Percentiles rank a stretch among this genome's conserved stretches.
phyloP scores from a whole-genome alignment of 176 grass and related monocot genomes.

The Dactylis glomerata region DNA sequence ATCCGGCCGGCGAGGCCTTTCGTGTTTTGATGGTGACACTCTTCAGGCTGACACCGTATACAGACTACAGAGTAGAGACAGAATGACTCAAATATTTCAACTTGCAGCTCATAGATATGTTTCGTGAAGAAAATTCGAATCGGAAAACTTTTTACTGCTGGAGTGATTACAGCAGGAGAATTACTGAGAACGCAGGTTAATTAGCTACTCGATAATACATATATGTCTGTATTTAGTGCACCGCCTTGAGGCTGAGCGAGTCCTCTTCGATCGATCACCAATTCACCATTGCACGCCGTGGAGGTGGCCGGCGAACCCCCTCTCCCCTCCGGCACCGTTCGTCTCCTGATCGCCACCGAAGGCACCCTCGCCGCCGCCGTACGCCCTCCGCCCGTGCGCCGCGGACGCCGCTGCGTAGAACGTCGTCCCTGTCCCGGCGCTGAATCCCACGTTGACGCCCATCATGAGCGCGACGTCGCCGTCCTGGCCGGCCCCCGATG shows the following conservation, averaged over 20 bases:
- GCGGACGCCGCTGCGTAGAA: conserved; percentile 28
- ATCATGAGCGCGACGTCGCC: conserved; percentile 40
- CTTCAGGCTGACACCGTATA: not conserved
- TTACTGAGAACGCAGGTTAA: not conserved
- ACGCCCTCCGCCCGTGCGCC: conserved; percentile 15
- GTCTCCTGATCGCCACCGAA: conserved; percentile 26
- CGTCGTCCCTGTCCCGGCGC: conserved; percentile 20
- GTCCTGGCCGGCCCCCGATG: not conserved
- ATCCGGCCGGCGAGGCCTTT: not conserved
- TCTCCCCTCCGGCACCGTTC: conserved; percentile 24
- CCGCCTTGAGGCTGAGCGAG: not conserved
- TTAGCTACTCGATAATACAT: not conserved
- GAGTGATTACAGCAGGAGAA: not conserved
- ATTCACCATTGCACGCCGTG: conserved; percentile 50
- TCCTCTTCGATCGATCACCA: conserved; percentile 27
- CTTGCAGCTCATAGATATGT: not conserved
- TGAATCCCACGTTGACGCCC: conserved; percentile 26
- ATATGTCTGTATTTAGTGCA: no score
- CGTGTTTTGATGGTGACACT: not conserved
- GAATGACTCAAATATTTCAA: not conserved
- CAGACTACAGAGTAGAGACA: not conserved
- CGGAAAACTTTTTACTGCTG: not conserved
- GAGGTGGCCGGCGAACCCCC: conserved; percentile 35
- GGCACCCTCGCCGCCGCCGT: conserved; percentile 1
- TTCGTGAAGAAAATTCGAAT: not conserved